Conservation (phyloP, 2,329 filamentous ascomycete species). For the Erysiphe pulchra region DNA sequence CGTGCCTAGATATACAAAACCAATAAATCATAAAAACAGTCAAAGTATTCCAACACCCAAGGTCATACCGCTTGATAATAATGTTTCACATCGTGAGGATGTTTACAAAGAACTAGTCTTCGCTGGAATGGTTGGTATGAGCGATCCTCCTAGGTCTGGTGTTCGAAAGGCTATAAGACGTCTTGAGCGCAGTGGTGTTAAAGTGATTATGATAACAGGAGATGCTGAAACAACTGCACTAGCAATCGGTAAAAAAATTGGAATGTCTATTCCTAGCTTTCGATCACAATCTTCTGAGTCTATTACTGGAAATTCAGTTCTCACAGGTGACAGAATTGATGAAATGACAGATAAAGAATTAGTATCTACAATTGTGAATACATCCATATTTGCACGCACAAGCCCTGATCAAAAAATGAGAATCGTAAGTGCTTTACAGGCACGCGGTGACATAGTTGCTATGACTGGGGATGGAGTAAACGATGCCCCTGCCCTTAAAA, state of each 20-base stretch:
- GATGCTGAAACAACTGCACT: constrained; percentile 87
- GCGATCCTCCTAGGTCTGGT: constrained; percentile 74
- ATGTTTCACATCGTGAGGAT: constrained; percentile 32
- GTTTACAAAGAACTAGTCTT: constrained; percentile 66
- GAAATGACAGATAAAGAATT: constrained; percentile 69
- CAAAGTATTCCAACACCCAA: constrained; percentile 26
- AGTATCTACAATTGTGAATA: constrained; percentile 59
- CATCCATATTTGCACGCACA: constrained; percentile 85
- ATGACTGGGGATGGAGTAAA: constrained; percentile 99
- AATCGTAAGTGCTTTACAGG: constrained; percentile 76
- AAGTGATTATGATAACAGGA: constrained; percentile 97
- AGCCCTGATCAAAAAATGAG: constrained; percentile 97
- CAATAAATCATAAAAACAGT: constrained; percentile 10
- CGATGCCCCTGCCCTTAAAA: constrained; percentile 87
- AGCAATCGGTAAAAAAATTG: constrained; percentile 82
- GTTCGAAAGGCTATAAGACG: constrained; percentile 74
- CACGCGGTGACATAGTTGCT: constrained; percentile 83
- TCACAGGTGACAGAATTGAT: constrained; percentile 82
- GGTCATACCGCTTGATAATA: constrained; percentile 5
- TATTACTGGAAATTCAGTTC: constrained; percentile 40
- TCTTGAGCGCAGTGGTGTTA: constrained; percentile 81
- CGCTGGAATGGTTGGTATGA: constrained; percentile 88
- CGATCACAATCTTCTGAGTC: constrained; percentile 26
- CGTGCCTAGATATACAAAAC: constrained; percentile 24
- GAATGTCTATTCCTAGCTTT: constrained; percentile 50